Evolutionary conservation across 257 asterid species (phyloP).

Genomic region (Euphrasia confusa): DNA sequence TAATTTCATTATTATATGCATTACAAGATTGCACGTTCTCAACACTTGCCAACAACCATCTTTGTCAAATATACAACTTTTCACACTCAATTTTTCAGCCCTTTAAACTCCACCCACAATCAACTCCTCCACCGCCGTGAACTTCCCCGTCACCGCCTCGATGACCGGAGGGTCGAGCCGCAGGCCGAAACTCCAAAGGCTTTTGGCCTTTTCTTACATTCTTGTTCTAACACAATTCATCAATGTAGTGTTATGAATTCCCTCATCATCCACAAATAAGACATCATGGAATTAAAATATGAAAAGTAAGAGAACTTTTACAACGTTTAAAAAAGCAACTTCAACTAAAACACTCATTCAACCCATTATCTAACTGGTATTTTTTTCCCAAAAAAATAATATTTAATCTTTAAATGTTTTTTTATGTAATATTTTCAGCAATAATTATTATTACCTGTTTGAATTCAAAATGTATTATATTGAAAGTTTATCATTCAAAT

Average conservation of each 20-base stretch:
- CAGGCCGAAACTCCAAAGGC: neutral
- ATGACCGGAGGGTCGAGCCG: conserved; percentile 31
- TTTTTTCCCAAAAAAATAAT: no score
- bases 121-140: conserved; percentile 1
- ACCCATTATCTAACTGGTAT: no score
- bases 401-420: no score
- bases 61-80: conserved; percentile 17
- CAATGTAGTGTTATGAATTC: conserved; percentile 22
- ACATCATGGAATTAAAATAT: no score
- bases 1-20: neutral
- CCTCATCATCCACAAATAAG: no score
- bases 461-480: no score
- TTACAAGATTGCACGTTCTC: conserved; percentile 68
- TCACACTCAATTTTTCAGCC: conserved; percentile 10
- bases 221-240: conserved; percentile 19
- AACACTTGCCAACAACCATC: conserved; percentile 38
- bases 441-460: no score
- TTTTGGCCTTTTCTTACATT: conserved; percentile 22
- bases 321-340: no score
- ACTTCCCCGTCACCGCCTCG: conserved; percentile 5
- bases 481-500: no score
- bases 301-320: no score
- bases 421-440: no score
- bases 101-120: conserved; percentile 4
- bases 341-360: no score